Conservation (phyloP, 257 asterid genomes). For the Primulina huaijiensis region DNA sequence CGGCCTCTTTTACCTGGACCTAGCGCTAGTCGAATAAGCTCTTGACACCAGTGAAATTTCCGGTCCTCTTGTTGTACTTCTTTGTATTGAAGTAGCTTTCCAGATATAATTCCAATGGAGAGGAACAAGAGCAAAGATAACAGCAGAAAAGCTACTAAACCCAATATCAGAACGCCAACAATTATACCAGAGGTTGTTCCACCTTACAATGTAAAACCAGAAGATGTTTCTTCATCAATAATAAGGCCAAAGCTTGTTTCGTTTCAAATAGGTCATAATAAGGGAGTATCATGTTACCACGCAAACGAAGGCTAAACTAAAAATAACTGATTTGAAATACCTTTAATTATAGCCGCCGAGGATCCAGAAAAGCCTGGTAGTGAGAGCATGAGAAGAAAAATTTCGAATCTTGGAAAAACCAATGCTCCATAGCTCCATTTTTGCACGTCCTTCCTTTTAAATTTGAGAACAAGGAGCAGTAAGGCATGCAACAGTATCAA, state of each 20-base stretch:
- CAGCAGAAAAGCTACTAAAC: slow-evolving; percentile 59
- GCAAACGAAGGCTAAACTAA: neutral
- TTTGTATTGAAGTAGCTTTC: slow-evolving; percentile 84
- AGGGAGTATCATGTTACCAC: neutral
- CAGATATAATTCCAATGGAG: slow-evolving; percentile 69
- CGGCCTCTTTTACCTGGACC: slow-evolving; percentile 98
- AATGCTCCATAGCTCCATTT: slow-evolving; percentile 66
- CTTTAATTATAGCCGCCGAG: slow-evolving; percentile 64
- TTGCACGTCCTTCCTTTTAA: slow-evolving; percentile 41
- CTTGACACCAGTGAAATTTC: slow-evolving; percentile 83
- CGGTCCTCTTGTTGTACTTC: slow-evolving; percentile 81
- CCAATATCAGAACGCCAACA: slow-evolving; percentile 54
- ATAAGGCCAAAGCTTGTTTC: neutral
- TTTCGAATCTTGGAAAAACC: slow-evolving; percentile 71
- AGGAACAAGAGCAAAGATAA: slow-evolving; percentile 63
- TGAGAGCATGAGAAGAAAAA: slow-evolving; percentile 70
- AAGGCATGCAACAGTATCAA: slow-evolving; percentile 53
- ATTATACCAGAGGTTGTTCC: slow-evolving; percentile 61
- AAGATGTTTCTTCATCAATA: neutral
- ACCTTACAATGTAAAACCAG: slow-evolving; percentile 38
- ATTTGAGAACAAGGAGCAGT: slow-evolving; percentile 44
- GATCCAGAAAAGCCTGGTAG: slow-evolving; percentile 75
- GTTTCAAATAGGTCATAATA: neutral
- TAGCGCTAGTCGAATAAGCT: slow-evolving; percentile 68
- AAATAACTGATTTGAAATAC: slow-evolving; percentile 34